These are phyloP conservation scores for Nicotiana rustica DNA, from an alignment of 305 asterid genomes.

Conservation along the genomic window DNA sequence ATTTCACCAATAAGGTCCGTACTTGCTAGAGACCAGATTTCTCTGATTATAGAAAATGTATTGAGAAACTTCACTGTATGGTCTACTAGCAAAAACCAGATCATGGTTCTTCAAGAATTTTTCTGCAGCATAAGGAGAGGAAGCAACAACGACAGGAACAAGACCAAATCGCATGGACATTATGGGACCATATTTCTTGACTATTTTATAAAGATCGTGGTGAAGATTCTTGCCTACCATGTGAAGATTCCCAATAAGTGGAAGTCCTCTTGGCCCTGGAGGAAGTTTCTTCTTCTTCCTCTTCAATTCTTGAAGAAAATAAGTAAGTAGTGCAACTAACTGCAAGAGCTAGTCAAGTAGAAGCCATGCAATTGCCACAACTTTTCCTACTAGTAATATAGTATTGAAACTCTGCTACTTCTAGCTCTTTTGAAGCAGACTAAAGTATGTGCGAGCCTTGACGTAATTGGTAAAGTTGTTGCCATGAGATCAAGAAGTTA, in stretches of 20 bases:
- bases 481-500: too few relatives aligned
- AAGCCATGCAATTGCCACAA: not conserved
- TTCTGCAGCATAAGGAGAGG: conserved; percentile 26
- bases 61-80: not conserved
- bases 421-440: too few relatives aligned
- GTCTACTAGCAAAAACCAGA: conserved; percentile 18
- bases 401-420: too few relatives aligned
- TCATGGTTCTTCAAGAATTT: conserved; percentile 26
- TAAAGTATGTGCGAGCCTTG: too few relatives aligned
- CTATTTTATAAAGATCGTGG: not conserved
- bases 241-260: conserved; percentile 17
- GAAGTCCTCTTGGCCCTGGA: conserved; percentile 11
- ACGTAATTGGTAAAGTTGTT: too few relatives aligned
- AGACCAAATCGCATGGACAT: conserved; percentile 20
- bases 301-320: not conserved
- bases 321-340: not conserved
- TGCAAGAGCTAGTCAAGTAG: conserved; percentile 3
- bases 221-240: conserved; percentile 1
- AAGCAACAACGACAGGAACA: not conserved
- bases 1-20: conserved; percentile 35
- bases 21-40: conserved; percentile 22
- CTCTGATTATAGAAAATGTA: conserved; percentile 12
- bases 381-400: too few relatives aligned
- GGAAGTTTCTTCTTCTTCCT: not conserved
- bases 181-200: conserved; percentile 1